Evolutionary conservation across 169 alveolate species (phyloP).

Genomic region (Plasmodium relictum): DNA sequence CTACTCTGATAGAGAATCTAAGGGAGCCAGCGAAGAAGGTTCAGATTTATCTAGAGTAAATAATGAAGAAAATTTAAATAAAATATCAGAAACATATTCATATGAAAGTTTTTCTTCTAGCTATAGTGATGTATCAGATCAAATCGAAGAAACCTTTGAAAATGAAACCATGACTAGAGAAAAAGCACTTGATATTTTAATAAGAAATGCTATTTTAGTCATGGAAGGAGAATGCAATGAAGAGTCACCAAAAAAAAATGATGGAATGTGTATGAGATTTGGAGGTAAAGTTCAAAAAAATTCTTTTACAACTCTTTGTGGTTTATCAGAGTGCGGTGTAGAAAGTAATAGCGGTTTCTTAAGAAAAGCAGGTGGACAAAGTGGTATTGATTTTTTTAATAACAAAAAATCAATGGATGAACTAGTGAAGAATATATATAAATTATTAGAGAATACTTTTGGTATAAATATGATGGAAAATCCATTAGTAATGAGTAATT

Average conservation of each 20-base stretch:
- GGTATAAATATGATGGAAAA: too few species aligned
- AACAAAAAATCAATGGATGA: too few species aligned
- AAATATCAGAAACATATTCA: not conserved
- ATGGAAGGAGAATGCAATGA: constrained; percentile 31
- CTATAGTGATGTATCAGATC: not conserved
- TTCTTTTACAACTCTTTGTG: not conserved
- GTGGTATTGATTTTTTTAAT: too few species aligned
- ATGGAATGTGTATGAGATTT: not conserved
- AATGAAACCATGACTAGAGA: constrained; percentile 18
- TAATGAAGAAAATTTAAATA: not conserved
- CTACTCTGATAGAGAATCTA: not conserved
- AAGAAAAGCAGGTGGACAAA: too few species aligned
- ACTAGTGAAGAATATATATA: too few species aligned
- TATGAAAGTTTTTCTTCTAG: constrained; percentile 14
- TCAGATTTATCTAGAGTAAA: not conserved
- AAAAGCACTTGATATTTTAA: constrained; percentile 13
- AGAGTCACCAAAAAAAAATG: not conserved
- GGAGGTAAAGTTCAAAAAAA: not conserved
- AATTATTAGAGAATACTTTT: too few species aligned
- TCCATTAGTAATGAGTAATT: too few species aligned
- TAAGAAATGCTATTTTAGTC: constrained; percentile 9
- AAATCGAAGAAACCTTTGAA: not conserved
- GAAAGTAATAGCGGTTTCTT: not conserved
- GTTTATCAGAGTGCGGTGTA: too few species aligned
- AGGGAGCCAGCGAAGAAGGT: not conserved